Base-by-base conservation (phyloP, 2,329 filamentous ascomycete genomes). In the Xylariomycetidae sp. region DNA sequence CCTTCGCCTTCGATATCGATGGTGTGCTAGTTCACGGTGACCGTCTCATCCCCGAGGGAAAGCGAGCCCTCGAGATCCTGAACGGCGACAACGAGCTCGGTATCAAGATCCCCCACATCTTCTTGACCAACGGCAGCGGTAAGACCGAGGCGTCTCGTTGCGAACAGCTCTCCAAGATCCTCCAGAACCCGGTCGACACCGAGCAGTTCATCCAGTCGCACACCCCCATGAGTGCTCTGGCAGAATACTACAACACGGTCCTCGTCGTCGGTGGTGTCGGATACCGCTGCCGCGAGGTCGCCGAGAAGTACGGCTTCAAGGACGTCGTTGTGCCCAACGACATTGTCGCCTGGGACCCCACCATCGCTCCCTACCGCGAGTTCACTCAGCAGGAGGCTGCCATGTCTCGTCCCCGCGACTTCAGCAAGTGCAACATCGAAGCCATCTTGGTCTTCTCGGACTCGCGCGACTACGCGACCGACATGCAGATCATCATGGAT, bases 1-100 rank as follows among this genome's bases (percentile, higher is more conserved):
- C 80, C 6, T 88, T 88, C 45, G 83, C 80, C 50, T 89, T 88
- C 44, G 84, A 88, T 59, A 81, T 83, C 39, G 84, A 87, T 49
- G 82, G 82, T 65, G 82, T 87, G 38, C 68, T 86, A 16, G 81
- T 85, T 36, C 81, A 85, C 59, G 80, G 80, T 51, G 79, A 82
- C 60, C 68, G 79, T 37, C 62, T 82, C 38, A 85, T 85, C 42
- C 77, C 78, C 25, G 73, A 84, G 61, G 80, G 77, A 40, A 67
- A 73, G 50, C 70, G 74, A 37, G 76, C 74, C 10, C 72, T 85
- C 24, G 74, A 81, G 56, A 83, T 85, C 57, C 67, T 85, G 31
- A 85, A 85, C 58, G 81, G 80, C 29, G 79, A 84, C 61, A 84
- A 84, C 60, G 78, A 86, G 63, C 75, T 86, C 31, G 81, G 81